Percentiles rank a stretch among this genome's conserved stretches.
Evolutionary conservation across 306 rosid genomes (phyloP).

Genomic region (Pyrus pyrifolia): DNA sequence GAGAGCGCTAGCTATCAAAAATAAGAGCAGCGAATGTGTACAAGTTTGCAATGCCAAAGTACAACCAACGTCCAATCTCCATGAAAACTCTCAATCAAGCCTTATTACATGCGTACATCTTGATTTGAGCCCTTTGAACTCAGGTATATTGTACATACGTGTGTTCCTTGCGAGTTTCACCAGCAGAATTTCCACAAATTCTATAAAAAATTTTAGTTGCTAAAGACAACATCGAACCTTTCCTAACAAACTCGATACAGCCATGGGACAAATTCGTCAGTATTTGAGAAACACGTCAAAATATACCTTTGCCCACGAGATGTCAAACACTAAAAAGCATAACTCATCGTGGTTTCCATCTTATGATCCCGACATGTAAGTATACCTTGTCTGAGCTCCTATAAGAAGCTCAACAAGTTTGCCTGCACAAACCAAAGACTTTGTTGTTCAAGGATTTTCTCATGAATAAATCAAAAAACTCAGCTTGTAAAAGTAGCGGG

Average conservation of each 20-base stretch:
- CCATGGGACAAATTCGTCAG: background rate
- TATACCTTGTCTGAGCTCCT: conserved; percentile 90
- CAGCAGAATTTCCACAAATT: background rate
- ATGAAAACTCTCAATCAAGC: background rate
- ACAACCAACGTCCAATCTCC: background rate
- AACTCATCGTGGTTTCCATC: conserved; percentile 9
- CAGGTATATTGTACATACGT: background rate
- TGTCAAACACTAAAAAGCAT: conserved; percentile 12
- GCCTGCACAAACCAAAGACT: conserved; percentile 37
- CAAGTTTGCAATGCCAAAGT: too few species aligned
- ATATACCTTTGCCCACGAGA: conserved; percentile 3
- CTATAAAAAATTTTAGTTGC: background rate
- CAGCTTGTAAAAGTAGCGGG: background rate
- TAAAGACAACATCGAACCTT: background rate
- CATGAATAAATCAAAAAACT: background rate
- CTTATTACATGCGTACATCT: background rate
- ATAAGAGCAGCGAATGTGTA: too few species aligned
- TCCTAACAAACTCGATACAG: background rate
- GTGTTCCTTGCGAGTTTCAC: background rate
- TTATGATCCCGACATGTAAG: conserved; percentile 84
- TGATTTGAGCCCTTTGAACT: background rate
- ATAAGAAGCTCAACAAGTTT: conserved; percentile 74
- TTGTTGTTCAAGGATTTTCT: background rate
- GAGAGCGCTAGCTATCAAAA: too few species aligned
- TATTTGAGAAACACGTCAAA: background rate